A percentile compares a stretch with the other conserved stretches of the same genome.
phyloP scores from a whole-genome alignment of 73 alveolate genomes.

The Blepharisma stoltei region DNA sequence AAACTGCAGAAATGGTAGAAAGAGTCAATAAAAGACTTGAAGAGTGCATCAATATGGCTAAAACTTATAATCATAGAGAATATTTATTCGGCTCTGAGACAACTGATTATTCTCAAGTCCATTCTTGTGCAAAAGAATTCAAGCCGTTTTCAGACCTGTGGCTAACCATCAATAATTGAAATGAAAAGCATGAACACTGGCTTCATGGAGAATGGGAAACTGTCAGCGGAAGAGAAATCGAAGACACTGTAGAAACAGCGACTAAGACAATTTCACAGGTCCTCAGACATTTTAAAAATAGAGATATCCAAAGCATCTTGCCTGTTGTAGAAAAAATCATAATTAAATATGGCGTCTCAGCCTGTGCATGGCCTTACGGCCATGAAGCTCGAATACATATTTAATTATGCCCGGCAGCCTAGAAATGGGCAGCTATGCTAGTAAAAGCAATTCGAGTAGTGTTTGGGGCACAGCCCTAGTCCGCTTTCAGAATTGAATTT shows the following conservation, averaged over 20 bases:
- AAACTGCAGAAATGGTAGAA: slow-evolving; percentile 79
- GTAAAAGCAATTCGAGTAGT: no score
- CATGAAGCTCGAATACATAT: slow-evolving; percentile 54
- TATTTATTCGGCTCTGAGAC: slow-evolving; percentile 81
- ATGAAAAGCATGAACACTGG: slow-evolving; percentile 68
- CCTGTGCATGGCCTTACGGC: slow-evolving; percentile 57
- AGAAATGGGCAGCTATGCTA: no score
- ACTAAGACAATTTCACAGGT: slow-evolving; percentile 62
- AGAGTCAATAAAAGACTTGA: slow-evolving; percentile 82
- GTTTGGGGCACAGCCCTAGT: no score
- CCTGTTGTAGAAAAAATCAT: slow-evolving; percentile 83
- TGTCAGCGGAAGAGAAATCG: slow-evolving; percentile 74
- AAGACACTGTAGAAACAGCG: slow-evolving; percentile 71
- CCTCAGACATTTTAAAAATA: slow-evolving; percentile 71
- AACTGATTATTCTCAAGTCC: slow-evolving; percentile 90
- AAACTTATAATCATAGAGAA: slow-evolving; percentile 93
- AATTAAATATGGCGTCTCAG: no score
- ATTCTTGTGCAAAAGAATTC: slow-evolving; percentile 83
- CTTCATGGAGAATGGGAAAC: slow-evolving; percentile 78
- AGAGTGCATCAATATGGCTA: slow-evolving; percentile 86
- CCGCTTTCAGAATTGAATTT: no score
- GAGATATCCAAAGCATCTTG: slow-evolving; percentile 75
- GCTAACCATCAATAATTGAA: slow-evolving; percentile 82
- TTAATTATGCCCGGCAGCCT: no score
- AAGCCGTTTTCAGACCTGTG: slow-evolving; percentile 82